Base-by-base conservation (phyloP, 371 early-diverging fungal genomes). In the Lichtheimia ramosa region DNA sequence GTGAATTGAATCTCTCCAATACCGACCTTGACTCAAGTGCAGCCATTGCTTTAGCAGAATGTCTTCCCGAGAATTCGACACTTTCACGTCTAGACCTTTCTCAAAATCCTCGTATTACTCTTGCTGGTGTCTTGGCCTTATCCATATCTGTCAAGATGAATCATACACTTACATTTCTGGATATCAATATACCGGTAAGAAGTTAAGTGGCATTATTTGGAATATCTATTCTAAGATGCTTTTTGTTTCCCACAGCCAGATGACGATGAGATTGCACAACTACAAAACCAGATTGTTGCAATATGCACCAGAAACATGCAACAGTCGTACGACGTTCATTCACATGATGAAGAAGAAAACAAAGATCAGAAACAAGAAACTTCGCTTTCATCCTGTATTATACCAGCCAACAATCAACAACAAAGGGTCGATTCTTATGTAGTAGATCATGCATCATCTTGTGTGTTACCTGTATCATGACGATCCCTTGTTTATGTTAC, bases 81-180 rank as follows among this genome's bases (percentile, higher is more conserved):
- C 70, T 93, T 18, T 68, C 74, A 40, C 82, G 88, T 58, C 75
- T 93, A 59, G 92, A 93, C 63, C 69, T 93, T 43, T 86, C 91
- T 5, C 76, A 79, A 34, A 93, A 93, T 69, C 87, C 89, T 0
- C 70, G 75, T 8, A 86, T 93, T 50, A 87, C 87, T 39, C 75
- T 88, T 72, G 92, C 92, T 0, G 94, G 94, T 24, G 74, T 90
- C 12, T 83, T 93, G 81, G 94, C 92, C 1, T 71, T 93, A n/a
- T 75, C 92, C 3, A 84, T 89, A 16, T 88, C 90, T 16, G 82
- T 93, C 51, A 83, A 86, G 64, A 85, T 91, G 79, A 93, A 92
- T 71, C 70, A 78, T 56, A 88, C 85, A 58, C 70, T 93, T 51
- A 86, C 87, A 15, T 84, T 85, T 63, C 70, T 93, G 34, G 92